These are phyloP conservation scores for Scytalidium lignicola DNA, from an alignment of 2,329 filamentous ascomycete species.

Conservation along the genomic window DNA sequence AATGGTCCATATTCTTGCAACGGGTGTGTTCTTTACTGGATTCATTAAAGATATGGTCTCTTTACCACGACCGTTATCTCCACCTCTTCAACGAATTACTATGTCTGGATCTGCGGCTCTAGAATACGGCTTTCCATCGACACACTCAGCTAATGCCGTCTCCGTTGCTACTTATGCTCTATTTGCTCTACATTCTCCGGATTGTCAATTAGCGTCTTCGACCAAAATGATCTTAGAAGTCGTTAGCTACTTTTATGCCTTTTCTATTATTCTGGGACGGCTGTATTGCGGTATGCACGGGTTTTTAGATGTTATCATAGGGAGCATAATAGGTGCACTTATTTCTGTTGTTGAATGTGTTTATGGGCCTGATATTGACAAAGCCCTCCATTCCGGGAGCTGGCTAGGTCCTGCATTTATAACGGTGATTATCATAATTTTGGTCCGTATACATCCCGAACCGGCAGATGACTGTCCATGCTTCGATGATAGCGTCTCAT, in stretches of 20 bases:
- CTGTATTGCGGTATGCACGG: conserved; percentile 99
- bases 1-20: conserved; percentile 69
- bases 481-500: conserved; percentile 93
- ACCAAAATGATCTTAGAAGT: conserved; percentile 59
- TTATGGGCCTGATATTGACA: conserved; percentile 58
- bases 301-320: conserved; percentile 83
- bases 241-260: conserved; percentile 76
- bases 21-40: conserved; percentile 81
- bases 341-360: conserved; percentile 56
- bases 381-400: conserved; percentile 61
- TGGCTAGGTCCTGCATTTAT: conserved; percentile 61
- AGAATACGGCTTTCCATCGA: conserved; percentile 96
- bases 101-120: conserved; percentile 95
- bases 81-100: conserved; percentile 87
- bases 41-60: conserved; percentile 94
- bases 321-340: conserved; percentile 68
- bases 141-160: conserved; percentile 93
- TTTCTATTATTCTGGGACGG: conserved; percentile 84
- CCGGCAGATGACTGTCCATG: conserved; percentile 96
- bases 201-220: conserved; percentile 54
- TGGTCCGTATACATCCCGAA: conserved; percentile 89
- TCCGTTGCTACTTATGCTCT: conserved; percentile 86
- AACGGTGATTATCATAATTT: conserved; percentile 61
- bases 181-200: conserved; percentile 60
- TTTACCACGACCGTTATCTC: conserved; percentile 84